These are phyloP conservation scores for Pseudonitzschia multiseries DNA, from an alignment of 108 stramenopile genomes.

Conservation along the genomic window DNA sequence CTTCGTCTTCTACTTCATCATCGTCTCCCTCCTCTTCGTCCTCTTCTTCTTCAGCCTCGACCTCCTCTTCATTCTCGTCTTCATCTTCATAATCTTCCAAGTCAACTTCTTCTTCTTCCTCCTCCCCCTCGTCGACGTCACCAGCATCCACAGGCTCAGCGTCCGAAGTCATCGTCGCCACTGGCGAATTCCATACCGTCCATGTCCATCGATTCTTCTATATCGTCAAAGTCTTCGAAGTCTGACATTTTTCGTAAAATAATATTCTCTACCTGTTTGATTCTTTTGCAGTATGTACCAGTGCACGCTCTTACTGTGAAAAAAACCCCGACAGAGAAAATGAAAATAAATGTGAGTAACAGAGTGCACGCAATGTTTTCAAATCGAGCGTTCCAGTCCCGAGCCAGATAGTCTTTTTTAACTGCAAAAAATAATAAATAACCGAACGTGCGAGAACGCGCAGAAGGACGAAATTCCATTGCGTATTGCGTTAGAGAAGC, in stretches of 20 bases:
- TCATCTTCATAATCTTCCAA: no score
- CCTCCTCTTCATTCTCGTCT: background rate
- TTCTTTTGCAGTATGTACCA: no score
- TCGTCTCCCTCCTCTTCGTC: background rate
- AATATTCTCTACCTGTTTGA: background rate
- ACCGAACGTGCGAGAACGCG: background rate
- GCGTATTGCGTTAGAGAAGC: no score
- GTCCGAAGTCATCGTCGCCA: background rate
- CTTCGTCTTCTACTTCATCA: background rate
- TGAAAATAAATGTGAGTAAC: background rate
- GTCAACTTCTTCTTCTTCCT: constrained; percentile 14
- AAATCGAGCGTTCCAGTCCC: background rate
- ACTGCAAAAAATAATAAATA: constrained; percentile 3
- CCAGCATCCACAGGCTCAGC: constrained; percentile 3
- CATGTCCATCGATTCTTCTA: constrained; percentile 9
- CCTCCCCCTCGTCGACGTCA: background rate
- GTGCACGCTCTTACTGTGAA: no score
- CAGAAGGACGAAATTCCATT: background rate
- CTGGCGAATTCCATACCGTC: constrained; percentile 7
- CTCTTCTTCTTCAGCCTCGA: background rate
- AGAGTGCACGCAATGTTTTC: background rate
- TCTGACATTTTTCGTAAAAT: background rate
- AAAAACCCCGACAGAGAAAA: background rate
- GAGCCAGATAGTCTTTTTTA: background rate
- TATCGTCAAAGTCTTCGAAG: constrained; percentile 10